Base-by-base conservation (phyloP, 2,329 filamentous ascomycete genomes). In the Aspergillus sclerotialis region DNA sequence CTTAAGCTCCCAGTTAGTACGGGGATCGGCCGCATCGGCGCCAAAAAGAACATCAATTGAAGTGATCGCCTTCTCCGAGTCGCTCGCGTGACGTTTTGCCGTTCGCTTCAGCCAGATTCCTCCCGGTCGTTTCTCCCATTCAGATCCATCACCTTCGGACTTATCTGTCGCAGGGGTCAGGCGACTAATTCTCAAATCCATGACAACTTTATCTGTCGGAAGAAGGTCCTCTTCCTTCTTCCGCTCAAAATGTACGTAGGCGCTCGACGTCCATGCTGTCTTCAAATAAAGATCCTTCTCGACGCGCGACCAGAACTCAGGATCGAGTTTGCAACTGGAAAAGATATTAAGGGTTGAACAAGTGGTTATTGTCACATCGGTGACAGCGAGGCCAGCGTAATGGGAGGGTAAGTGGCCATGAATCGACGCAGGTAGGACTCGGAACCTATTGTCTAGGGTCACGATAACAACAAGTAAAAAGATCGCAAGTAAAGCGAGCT, bases 231-330 rank as follows among this genome's bases (percentile, higher is more conserved):
- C 84, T 65, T 94, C 88, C 49, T 82, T 81, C 69, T 89, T 92
- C 44, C 85, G 76, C 61, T 84, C 78, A 40, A 94, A 76, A 55
- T 89, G 83, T 16, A 95, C 60, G 58, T 85, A 95, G 19, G 86
- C 87, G 54, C 75, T 84, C 17, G 77, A 76, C 28, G 84, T 71
- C 77, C 85, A 86, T 33, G 79, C 75, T 39, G 75, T 76, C 41
- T 78, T 78, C 12, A 95, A 74, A 56, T 87, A 92, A 0, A 95
- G 73, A 55, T 95, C 87, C 65, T 94, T 95, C 45, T 94, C 84
- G 42, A 95, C 70, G 31, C 84, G 82, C 48, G 86, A 80, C 89
- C 89, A 95, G 37, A 75, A 68, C 28, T 77, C 66, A 24, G 72
- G 61, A 52, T 92, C 82, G 42, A 92, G 75, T 43, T 78, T 79